These are phyloP conservation scores for Closterium sp. DNA, from an alignment of 139 green algal species.

Conservation along the genomic window DNA sequence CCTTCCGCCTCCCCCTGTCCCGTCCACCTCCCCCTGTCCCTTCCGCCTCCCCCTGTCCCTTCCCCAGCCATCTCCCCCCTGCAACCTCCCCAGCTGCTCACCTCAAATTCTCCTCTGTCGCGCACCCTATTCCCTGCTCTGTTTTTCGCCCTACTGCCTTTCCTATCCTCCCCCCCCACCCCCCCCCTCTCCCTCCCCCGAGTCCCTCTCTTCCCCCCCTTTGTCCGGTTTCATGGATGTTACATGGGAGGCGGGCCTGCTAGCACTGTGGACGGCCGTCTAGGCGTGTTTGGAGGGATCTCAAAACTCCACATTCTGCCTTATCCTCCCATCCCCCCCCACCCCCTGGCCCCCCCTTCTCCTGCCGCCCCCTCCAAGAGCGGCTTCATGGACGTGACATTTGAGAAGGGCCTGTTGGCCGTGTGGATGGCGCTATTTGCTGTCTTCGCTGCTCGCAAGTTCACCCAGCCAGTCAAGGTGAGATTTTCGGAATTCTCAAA, in stretches of 20 bases:
- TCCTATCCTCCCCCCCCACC: background rate
- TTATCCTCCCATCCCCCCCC: background rate
- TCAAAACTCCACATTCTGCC: background rate
- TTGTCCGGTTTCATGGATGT: background rate
- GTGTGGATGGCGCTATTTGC: slow-evolving; percentile 44
- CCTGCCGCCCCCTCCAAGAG: background rate
- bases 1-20: too few species aligned
- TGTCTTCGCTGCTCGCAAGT: slow-evolving; percentile 83
- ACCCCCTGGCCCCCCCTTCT: background rate
- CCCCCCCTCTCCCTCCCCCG: too few species aligned
- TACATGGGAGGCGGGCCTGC: slow-evolving; percentile 16
- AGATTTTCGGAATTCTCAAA: too few species aligned
- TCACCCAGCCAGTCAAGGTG: slow-evolving; percentile 77
- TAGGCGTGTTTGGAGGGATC: too few species aligned
- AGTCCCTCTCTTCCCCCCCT: too few species aligned
- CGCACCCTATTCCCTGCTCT: background rate
- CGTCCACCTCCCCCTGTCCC: too few species aligned
- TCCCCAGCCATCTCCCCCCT: background rate
- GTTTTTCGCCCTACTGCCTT: background rate
- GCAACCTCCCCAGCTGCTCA: too few species aligned
- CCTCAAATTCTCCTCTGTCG: too few species aligned
- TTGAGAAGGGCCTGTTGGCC: slow-evolving; percentile 29
- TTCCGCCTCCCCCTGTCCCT: too few species aligned
- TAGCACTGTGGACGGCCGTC: slow-evolving; percentile 3
- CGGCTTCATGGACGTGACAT: background rate